Conservation (phyloP, 805 yeast species). For the Cyberlindnera suaveolens region DNA sequence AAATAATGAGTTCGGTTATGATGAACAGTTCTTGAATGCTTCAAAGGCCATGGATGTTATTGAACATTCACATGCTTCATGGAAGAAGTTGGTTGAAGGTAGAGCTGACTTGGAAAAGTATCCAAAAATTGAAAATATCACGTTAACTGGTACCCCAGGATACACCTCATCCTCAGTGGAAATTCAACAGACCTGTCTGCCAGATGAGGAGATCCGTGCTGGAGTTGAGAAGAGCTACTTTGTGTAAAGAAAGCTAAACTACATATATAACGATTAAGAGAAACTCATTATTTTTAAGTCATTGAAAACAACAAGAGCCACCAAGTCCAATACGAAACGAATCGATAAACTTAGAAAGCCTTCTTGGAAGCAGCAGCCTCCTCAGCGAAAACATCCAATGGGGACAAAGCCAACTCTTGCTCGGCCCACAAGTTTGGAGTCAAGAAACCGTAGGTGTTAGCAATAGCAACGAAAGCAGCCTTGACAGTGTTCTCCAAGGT, state of each 20-base stretch:
- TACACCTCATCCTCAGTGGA: background rate
- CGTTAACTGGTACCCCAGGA: constrained; percentile 45
- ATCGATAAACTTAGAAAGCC: constrained; percentile 15
- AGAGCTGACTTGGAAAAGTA: constrained; percentile 28
- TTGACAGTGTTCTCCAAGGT: constrained; percentile 99
- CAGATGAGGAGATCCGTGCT: constrained; percentile 8
- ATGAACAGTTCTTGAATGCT: constrained; percentile 57
- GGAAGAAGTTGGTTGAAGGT: constrained; percentile 53
- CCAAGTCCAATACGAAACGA: background rate
- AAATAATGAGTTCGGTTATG: constrained; percentile 65
- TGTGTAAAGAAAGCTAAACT: background rate
- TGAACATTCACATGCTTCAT: constrained; percentile 58
- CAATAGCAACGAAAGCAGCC: constrained; percentile 99
- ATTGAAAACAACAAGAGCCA: background rate
- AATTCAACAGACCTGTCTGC: background rate
- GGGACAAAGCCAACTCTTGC: constrained; percentile 79
- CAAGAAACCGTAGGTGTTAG: constrained; percentile 99
- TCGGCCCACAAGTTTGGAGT: constrained; percentile 98
- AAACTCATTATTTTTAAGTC: too few species aligned
- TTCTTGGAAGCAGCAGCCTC: constrained; percentile 71
- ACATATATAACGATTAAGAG: background rate
- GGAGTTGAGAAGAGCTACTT: constrained; percentile 11
- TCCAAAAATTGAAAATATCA: constrained; percentile 44
- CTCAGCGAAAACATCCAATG: constrained; percentile 91
- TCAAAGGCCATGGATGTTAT: constrained; percentile 55